A percentile compares a stretch with the other conserved stretches of the same genome.
Evolutionary conservation across 805 yeast genomes (phyloP).

Genomic region (Citeromyces matritensis): DNA sequence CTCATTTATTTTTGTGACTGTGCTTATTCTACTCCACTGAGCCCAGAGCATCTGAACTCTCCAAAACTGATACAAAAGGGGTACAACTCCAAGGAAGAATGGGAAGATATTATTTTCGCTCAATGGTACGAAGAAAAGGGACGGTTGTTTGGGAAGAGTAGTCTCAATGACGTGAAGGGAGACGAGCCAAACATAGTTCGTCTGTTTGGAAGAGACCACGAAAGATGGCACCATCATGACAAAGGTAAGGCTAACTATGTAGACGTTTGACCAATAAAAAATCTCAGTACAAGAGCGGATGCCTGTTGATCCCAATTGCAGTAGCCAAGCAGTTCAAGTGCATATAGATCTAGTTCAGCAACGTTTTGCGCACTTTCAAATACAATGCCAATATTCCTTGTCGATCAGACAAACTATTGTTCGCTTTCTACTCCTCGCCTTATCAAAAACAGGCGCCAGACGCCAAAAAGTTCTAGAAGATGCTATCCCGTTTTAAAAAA

Average conservation of each 20-base stretch:
- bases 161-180: slow-evolving; percentile 16
- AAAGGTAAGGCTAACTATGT: slow-evolving; percentile 1
- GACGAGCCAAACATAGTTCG: slow-evolving; percentile 22
- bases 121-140: slow-evolving; percentile 34
- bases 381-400: too few species aligned
- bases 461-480: too few species aligned
- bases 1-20: slow-evolving; percentile 28
- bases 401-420: too few species aligned
- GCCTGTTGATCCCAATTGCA: too few species aligned
- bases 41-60: slow-evolving; percentile 23
- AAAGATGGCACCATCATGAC: slow-evolving; percentile 25
- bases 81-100: slow-evolving; percentile 11
- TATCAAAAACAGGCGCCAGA: too few species aligned
- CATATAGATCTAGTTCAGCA: too few species aligned
- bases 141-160: slow-evolving; percentile 23
- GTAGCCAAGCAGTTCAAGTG: too few species aligned
- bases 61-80: slow-evolving; percentile 20
- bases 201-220: slow-evolving; percentile 23
- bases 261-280: too few species aligned
- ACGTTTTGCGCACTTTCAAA: too few species aligned
- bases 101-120: slow-evolving; percentile 21
- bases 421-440: too few species aligned
- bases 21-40: slow-evolving; percentile 16
- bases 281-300: too few species aligned
- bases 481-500: too few species aligned